A percentile compares a stretch with the other conserved stretches of the same genome.
These are phyloP conservation scores for Obelidium mucronatum DNA, from an alignment of 192 early-diverging fungal species.

Conservation along the genomic window DNA sequence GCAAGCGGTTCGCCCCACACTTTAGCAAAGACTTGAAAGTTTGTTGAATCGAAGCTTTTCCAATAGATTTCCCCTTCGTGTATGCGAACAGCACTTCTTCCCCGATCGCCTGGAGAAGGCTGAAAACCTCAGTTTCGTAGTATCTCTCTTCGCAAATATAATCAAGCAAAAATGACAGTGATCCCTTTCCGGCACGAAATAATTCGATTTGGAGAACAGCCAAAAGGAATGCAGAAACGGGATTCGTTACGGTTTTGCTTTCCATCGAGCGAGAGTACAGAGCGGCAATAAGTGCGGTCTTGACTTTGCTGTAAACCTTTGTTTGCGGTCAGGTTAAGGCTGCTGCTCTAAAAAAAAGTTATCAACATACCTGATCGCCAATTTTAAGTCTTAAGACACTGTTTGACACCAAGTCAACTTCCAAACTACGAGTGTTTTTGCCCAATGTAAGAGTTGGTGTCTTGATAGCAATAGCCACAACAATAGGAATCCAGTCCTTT, in stretches of 20 bases:
- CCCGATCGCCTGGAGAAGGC: constrained; percentile 79
- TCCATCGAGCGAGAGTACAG: constrained; percentile 2
- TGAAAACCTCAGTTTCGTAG: constrained; percentile 74
- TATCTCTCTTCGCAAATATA: constrained; percentile 91
- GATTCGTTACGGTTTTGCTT: constrained; percentile 62
- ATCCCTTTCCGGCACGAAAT: constrained; percentile 63
- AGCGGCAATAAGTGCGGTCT: background rate
- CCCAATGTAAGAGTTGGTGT: constrained; percentile 84
- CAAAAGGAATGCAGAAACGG: constrained; percentile 81
- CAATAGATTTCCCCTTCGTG: constrained; percentile 20
- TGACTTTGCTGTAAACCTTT: constrained; percentile 22
- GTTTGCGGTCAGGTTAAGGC: no score
- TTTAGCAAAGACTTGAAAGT: constrained; percentile 49
- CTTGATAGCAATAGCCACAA: constrained; percentile 79
- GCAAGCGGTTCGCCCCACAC: constrained; percentile 69
- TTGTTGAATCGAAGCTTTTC: constrained; percentile 3
- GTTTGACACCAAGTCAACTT: constrained; percentile 86
- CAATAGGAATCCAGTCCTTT: constrained; percentile 73
- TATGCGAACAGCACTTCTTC: constrained; percentile 52
- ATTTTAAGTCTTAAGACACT: constrained; percentile 76
- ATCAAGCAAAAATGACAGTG: constrained; percentile 70
- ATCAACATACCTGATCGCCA: constrained; percentile 51
- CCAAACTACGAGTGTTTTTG: constrained; percentile 76
- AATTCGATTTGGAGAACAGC: constrained; percentile 86
- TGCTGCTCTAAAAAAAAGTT: no score